Evolutionary conservation across 2,329 filamentous ascomycete genomes (phyloP), one percentile per base, ranked within the genome.

Genomic region (Stenocarpella maydis): DNA sequence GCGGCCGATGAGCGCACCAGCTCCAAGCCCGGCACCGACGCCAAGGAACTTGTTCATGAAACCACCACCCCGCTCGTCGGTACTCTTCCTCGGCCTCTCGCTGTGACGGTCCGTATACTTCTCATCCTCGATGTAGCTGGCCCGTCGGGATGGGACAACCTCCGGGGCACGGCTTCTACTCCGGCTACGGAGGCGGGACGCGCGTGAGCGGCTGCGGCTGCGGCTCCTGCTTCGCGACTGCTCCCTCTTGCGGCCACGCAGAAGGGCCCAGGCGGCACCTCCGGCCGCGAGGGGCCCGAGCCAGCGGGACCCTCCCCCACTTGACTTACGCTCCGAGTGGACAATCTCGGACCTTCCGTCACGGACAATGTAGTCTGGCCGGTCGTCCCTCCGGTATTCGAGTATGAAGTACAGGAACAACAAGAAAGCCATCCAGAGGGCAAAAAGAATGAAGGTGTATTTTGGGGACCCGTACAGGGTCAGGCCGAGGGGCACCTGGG

Each of bases 391-490:
- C 54, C 88, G 84, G 79, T 92, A 97, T 73, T 91, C 91, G 41
- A 97, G 83, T 67, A 95, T 83, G 75, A 98, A 97, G 80, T 94
- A 98, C 17, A 89, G 73, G 2, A 94, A 75, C 19, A 98, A 74
- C 41, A 98, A 82, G 21, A 92, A 85, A 34, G 89, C 88, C 78
- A 92, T 91, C 84, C 91, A 95, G 0, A 98, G 72, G 0, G 95
- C 87, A 76, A 92, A 99, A 4, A 98, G 83, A 65, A 99, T 90
- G 78, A 98, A 99, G 4, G 95, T 86, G 45, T 87, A 88, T 75
- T 91, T 89, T 6, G 96, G 95, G 37, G 95, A 97, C 7, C 96
- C 96, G 76, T 98, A 99, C 1, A 99, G 85, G 0, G 95, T 95
- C 55, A 99, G 84, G 0, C 96, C 96, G 0, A 99, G 85, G 0